Base-by-base conservation (phyloP, 192 early-diverging fungal genomes). In the Backusella westeae region DNA sequence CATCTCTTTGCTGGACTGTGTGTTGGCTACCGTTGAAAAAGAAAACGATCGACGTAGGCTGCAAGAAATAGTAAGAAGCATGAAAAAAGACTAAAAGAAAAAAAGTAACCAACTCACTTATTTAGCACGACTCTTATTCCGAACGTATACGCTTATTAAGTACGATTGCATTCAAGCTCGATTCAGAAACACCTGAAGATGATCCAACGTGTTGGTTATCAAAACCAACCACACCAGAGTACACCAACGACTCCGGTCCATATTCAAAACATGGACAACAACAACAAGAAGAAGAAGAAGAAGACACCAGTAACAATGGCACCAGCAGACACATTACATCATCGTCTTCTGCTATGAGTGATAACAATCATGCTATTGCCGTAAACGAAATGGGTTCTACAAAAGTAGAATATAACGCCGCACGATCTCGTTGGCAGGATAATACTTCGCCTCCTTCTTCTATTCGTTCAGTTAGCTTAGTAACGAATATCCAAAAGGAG, bases 1-100 rank as follows among this genome's bases (percentile, higher is more conserved):
- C 39, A 72, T 83, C 34, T n/a, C 32, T 6, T 38, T 83, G 29
- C 41, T 83, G 63, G 69, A 77, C 39, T 38, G 68, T 19, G 82
- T 83, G 8, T 68, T 83, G 21, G 39, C 17, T 34, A 44, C 72
- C 14, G 78, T 75, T 53, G 72, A 77, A 44, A 76, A 63, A 29
- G 75, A 79, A 34, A 65, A 72, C 26, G 82, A 83, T 26, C 69
- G 75, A 26, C 38, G 36, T 38, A 70, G 76, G 38, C 66, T 83
- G 26, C 72, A 77, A 53, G 82, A 83, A n/a, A 83, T 77, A 19
- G 82, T 83, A 80, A 78, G 52, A 15, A 74, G 34, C 7, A 21
- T 17, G 3, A 73, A 34, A 35, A 23, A 59, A 74, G 2, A 56
- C 38, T 2, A 56, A 63, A 19, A 71, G 26, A 35, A 17, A 59